Evolutionary conservation across 768 basidiomycete species (phyloP).

Genomic region (Asterophora parasitica): DNA sequence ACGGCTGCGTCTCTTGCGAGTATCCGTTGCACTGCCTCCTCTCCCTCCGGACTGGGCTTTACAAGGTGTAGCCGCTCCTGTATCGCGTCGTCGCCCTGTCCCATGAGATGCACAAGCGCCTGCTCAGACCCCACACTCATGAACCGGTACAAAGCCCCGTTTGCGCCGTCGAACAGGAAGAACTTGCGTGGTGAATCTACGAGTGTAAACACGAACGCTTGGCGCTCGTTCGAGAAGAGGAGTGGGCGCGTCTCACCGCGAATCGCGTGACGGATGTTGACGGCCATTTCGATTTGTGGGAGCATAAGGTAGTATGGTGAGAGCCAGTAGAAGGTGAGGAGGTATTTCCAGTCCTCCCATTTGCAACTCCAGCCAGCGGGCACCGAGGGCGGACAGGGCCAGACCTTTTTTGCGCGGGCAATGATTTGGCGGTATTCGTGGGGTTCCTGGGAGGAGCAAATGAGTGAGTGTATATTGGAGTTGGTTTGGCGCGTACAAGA

Average conservation of each 20-base stretch:
- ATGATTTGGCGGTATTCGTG: slow-evolving; percentile 10
- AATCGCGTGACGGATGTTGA: slow-evolving; percentile 27
- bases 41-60: slow-evolving; percentile 23
- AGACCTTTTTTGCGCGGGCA: slow-evolving; percentile 19
- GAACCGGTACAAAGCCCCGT: slow-evolving; percentile 11
- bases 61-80: slow-evolving; percentile 9
- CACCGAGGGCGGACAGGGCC: slow-evolving; percentile 20
- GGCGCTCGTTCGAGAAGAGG: slow-evolving; percentile 21
- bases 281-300: slow-evolving; percentile 31
- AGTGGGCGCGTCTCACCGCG: slow-evolving; percentile 29
- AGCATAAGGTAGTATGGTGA: slow-evolving; percentile 32
- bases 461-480: not conserved
- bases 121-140: slow-evolving; percentile 12
- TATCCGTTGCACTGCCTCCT: slow-evolving; percentile 22
- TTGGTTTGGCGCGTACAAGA: slow-evolving; percentile 2
- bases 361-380: slow-evolving; percentile 27
- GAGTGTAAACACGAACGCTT: slow-evolving; percentile 21
- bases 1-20: slow-evolving; percentile 27
- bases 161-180: slow-evolving; percentile 15
- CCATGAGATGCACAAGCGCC: slow-evolving; percentile 14
- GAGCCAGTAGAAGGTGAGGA: slow-evolving; percentile 29
- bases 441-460: not conserved
- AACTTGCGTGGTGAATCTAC: slow-evolving; percentile 14
- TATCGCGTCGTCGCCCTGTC: slow-evolving; percentile 10
- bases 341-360: slow-evolving; percentile 25